Percentiles rank a stretch among this genome's conserved stretches.
Conservation (phyloP, 2,329 filamentous ascomycete species). For the Cordyceps fumosorosea region DNA sequence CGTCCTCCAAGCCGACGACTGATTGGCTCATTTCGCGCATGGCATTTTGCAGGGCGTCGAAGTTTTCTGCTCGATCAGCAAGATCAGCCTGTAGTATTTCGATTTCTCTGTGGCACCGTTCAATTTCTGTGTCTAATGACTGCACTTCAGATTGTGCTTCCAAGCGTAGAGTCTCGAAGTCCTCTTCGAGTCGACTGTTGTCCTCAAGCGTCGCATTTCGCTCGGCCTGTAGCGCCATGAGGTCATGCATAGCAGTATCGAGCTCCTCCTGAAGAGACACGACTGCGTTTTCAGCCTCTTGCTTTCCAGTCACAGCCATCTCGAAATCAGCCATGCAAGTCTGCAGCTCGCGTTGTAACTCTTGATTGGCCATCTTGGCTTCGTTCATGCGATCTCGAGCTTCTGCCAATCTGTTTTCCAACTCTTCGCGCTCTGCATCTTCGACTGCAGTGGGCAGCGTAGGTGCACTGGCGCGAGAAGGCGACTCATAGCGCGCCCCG, state of each 20-base stretch:
- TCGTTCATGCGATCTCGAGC: slow-evolving; percentile 81
- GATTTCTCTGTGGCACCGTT: slow-evolving; percentile 65
- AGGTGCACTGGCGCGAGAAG: slow-evolving; percentile 65
- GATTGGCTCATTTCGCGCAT: slow-evolving; percentile 88
- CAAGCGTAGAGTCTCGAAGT: slow-evolving; percentile 54
- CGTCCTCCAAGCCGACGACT: slow-evolving; percentile 81
- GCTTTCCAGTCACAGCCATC: slow-evolving; percentile 57
- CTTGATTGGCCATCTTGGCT: slow-evolving; percentile 82
- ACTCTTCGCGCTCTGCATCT: slow-evolving; percentile 76
- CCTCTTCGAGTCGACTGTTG: slow-evolving; percentile 50
- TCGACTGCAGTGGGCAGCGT: slow-evolving; percentile 58
- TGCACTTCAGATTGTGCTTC: slow-evolving; percentile 63
- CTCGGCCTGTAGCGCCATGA: slow-evolving; percentile 72
- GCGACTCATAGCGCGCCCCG: slow-evolving; percentile 53
- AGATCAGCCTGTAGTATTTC: slow-evolving; percentile 65
- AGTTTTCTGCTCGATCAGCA: slow-evolving; percentile 74
- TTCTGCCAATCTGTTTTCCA: slow-evolving; percentile 77
- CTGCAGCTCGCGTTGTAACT: slow-evolving; percentile 76
- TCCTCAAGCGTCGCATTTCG: slow-evolving; percentile 77
- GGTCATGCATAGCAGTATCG: slow-evolving; percentile 70
- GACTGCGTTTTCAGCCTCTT: slow-evolving; percentile 50
- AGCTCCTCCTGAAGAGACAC: slow-evolving; percentile 72
- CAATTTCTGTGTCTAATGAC: slow-evolving; percentile 62
- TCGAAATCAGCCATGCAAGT: slow-evolving; percentile 76
- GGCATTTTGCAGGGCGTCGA: slow-evolving; percentile 84